Base-by-base conservation (phyloP, 2,329 filamentous ascomycete species). In the Colletotrichum sp. region DNA sequence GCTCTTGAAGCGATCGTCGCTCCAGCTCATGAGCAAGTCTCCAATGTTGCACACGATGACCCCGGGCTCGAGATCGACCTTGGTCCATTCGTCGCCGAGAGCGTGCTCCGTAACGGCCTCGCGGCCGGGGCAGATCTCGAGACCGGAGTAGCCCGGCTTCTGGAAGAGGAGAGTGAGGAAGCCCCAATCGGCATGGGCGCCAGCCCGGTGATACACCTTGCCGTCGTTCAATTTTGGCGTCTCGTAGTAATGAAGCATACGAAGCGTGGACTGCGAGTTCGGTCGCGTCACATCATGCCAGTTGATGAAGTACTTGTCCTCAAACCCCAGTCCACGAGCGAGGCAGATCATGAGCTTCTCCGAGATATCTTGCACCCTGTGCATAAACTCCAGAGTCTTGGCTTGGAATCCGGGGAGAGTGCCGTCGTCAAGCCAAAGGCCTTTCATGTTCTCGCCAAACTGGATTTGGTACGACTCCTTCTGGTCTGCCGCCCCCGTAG, bases 401-500 rank as follows among this genome's bases (percentile, higher is more conserved):
- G n/a, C 44, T 4, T 6, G 44, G 44, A 52, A 52, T 13, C 44
- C 44, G n/a, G n/a, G 44, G 10, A 52, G 44, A 22, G 18, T 52
- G 6, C n/a, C 3, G n/a, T 52, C 44, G 44, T 52, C n/a, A n/a
- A 52, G 44, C 44, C 44, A 52, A 52, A 52, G 44, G 6, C 44
- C 44, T 52, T 22, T 22, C 44, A 52, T 52, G n/a, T 52, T 52
- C n/a, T 52, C 44, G 6, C 44, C 44, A 22, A 52, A 52, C n/a
- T 52, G 44, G 44, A 52, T 52, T 13, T 52, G 44, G n/a, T 52
- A 52, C 6, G 44, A 52, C 44, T 52, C 44, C 10, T 52, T 52
- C n/a, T 52, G 44, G 12, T 52, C 44, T 22, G 44, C 44, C 10
- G 44, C 44, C 10, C 44, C 44, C 10, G 44, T 93, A 5, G 89